Evolutionary conservation across 306 rosid species (phyloP).

Genomic region (Rosa lucieae): DNA sequence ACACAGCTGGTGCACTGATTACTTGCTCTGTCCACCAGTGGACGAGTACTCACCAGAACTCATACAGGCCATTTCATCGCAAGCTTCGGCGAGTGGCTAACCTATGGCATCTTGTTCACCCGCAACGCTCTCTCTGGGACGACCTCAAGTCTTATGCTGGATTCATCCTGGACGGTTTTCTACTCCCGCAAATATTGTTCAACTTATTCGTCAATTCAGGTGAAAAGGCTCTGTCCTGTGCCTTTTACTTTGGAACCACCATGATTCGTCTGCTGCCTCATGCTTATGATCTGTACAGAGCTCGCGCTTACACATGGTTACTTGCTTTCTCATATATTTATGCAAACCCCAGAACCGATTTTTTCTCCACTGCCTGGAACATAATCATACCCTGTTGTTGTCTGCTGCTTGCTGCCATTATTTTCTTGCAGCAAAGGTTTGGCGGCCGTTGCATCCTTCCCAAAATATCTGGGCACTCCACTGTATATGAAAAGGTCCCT

Average conservation of each 20-base stretch:
- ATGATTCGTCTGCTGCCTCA: conserved; percentile 75
- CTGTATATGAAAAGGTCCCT: conserved; percentile 72
- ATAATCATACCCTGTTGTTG: conserved; percentile 60
- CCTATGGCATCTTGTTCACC: conserved; percentile 22
- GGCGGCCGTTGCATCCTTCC: conserved; percentile 80
- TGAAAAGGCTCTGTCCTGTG: conserved; percentile 47
- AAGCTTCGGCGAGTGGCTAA: conserved; percentile 21
- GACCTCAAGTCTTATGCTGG: conserved; percentile 69
- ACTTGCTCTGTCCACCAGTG: conserved; percentile 51
- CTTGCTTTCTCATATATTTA: conserved; percentile 64
- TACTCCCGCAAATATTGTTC: conserved; percentile 72
- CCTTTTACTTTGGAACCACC: conserved; percentile 69
- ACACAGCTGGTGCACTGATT: conserved; percentile 53
- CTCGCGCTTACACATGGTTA: conserved; percentile 53
- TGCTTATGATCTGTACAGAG: conserved; percentile 85
- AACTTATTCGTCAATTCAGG: conserved; percentile 51
- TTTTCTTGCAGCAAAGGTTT: conserved; percentile 78
- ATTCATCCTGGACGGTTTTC: conserved; percentile 70
- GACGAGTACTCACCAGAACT: conserved; percentile 40
- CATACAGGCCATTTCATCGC: conserved; percentile 33
- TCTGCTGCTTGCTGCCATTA: conserved; percentile 51
- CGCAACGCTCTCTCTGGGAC: conserved; percentile 55
- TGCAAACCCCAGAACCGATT: conserved; percentile 70
- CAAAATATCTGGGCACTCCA: conserved; percentile 42
- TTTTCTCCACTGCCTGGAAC: conserved; percentile 88